These are phyloP conservation scores for Aspergillus carlsbadensis DNA, from an alignment of 495 filamentous ascomycete genomes.

Conservation along the genomic window DNA sequence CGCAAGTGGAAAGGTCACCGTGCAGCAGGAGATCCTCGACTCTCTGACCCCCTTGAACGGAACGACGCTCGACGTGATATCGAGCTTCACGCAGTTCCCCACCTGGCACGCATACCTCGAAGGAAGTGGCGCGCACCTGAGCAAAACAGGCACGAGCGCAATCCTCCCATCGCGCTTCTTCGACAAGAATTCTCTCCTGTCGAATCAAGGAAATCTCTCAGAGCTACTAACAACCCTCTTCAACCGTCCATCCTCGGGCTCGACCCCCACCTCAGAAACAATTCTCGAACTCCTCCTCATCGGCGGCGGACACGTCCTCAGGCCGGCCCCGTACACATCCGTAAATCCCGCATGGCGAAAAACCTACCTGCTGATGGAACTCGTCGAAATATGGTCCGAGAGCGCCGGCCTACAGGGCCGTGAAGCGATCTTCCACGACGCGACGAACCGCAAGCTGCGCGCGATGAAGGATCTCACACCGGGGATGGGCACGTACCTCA, in stretches of 20 bases:
- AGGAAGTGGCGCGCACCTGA: too few species aligned
- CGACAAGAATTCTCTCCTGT: conserved; percentile 27
- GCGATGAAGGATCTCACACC: conserved; percentile 35
- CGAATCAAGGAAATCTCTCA: conserved; percentile 16
- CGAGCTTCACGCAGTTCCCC: too few species aligned
- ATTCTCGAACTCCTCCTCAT: too few species aligned
- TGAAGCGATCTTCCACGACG: conserved; percentile 36
- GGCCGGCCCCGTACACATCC: conserved; percentile 25
- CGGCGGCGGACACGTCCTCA: conserved; percentile 27
- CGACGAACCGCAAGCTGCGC: conserved; percentile 49
- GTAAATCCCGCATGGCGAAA: conserved; percentile 46
- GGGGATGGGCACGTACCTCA: conserved; percentile 36
- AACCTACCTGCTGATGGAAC: conserved; percentile 34
- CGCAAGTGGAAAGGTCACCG: too few species aligned
- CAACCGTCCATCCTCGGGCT: neutral
- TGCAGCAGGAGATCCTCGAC: too few species aligned
- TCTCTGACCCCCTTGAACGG: too few species aligned
- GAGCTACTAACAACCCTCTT: conserved; percentile 16
- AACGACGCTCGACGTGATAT: too few species aligned
- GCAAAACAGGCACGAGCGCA: too few species aligned
- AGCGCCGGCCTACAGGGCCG: conserved; percentile 34
- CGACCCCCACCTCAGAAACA: neutral
- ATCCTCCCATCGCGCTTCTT: conserved; percentile 37
- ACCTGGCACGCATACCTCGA: too few species aligned
- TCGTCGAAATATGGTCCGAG: conserved; percentile 30